A percentile compares a stretch with the other conserved stretches of the same genome.
These are phyloP conservation scores for Tolypocladium ophioglossoides DNA, from an alignment of 2,329 filamentous ascomycete species.

Conservation along the genomic window DNA sequence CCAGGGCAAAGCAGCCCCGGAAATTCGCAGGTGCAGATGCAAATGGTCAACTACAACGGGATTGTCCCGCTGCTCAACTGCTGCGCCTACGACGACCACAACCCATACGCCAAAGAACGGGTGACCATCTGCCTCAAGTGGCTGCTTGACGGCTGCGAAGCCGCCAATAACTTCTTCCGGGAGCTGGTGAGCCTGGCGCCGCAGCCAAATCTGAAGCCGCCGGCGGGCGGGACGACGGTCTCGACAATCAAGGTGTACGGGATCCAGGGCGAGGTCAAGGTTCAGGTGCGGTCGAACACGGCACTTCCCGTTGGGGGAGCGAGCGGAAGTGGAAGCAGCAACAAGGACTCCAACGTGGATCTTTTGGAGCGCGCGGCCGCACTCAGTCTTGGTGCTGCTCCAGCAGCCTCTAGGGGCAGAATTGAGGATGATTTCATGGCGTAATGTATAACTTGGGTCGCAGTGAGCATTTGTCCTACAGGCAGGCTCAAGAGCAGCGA, in stretches of 20 bases:
- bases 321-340: slow-evolving; percentile 5
- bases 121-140: slow-evolving; percentile 83
- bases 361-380: slow-evolving; percentile 33
- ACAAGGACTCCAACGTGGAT: slow-evolving; percentile 16
- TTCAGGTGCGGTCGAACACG: slow-evolving; percentile 33
- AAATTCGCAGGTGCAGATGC: slow-evolving; percentile 70
- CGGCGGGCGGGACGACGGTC: slow-evolving; percentile 22
- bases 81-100: slow-evolving; percentile 84
- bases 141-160: slow-evolving; percentile 63
- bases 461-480: too few relatives aligned
- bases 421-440: slow-evolving; percentile 37
- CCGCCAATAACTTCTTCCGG: slow-evolving; percentile 61
- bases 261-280: slow-evolving; percentile 44
- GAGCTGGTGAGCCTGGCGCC: slow-evolving; percentile 43
- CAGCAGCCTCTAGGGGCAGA: slow-evolving; percentile 10
- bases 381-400: slow-evolving; percentile 24
- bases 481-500: not conserved
- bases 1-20: slow-evolving; percentile 47
- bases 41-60: slow-evolving; percentile 75
- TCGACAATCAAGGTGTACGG: slow-evolving; percentile 43
- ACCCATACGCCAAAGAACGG: slow-evolving; percentile 87
- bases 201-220: slow-evolving; percentile 25
- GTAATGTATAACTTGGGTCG: slow-evolving; percentile 7
- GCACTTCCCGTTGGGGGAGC: slow-evolving; percentile 12
- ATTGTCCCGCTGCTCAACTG: slow-evolving; percentile 83